Evolutionary conservation across 352 stramenopile genomes (phyloP).

Genomic region (Pythium myriotylum): DNA sequence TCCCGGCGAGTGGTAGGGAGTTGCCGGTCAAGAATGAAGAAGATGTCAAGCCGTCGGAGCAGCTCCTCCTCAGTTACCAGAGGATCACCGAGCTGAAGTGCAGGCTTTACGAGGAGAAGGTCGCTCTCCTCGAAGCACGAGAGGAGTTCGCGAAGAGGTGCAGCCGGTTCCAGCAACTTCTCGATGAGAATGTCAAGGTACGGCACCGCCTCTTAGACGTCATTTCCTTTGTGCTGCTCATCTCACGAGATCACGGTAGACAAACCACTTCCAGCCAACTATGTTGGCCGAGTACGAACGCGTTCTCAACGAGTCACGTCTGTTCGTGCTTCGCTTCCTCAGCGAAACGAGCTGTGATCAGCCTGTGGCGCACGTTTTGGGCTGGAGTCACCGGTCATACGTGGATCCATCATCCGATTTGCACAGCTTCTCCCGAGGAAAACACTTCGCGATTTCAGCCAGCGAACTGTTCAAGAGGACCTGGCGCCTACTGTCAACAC

Average conservation of each 20-base stretch:
- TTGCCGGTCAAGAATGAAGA: not conserved
- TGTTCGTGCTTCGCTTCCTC: not conserved
- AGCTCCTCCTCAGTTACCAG: constrained; percentile 1
- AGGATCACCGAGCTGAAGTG: constrained; percentile 3
- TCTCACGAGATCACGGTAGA: not conserved
- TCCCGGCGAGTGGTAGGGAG: not conserved
- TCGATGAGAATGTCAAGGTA: not conserved
- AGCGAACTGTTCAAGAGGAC: constrained; percentile 3
- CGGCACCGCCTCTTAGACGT: too few species aligned
- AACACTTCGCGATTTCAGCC: not conserved
- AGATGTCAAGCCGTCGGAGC: not conserved
- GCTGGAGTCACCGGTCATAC: too few species aligned
- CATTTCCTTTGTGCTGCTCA: too few species aligned
- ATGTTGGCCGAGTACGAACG: constrained; percentile 1
- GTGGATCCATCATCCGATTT: not conserved
- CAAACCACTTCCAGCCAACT: constrained; percentile 6
- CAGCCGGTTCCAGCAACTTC: not conserved
- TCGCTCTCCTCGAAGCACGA: not conserved
- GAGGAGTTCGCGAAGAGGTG: not conserved
- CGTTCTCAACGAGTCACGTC: not conserved
- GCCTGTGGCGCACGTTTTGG: not conserved
- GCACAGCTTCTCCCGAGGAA: constrained; percentile 1
- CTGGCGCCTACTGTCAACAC: constrained; percentile 7
- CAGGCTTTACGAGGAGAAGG: constrained; percentile 6
- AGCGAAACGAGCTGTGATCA: not conserved